Evolutionary conservation across 1,284 basidiomycete species (phyloP).

Genomic region (Naganishia sp.): DNA sequence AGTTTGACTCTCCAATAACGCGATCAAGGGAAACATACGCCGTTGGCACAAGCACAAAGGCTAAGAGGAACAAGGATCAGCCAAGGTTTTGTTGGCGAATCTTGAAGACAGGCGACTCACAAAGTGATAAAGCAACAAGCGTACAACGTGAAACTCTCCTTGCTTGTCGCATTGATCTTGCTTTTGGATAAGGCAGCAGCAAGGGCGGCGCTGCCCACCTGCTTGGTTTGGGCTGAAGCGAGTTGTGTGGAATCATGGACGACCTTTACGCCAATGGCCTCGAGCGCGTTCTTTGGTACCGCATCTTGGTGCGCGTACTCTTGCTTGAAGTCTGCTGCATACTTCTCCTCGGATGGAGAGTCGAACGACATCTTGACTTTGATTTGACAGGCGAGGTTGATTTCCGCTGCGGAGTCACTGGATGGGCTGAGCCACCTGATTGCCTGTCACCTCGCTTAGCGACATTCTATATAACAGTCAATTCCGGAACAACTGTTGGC

Average conservation of each 20-base stretch:
- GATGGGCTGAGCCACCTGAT: not conserved
- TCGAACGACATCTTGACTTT: slow-evolving; percentile 6
- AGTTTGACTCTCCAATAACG: not conserved
- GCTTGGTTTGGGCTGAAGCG: slow-evolving; percentile 4
- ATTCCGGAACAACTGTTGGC: not conserved
- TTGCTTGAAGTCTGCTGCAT: slow-evolving; percentile 16
- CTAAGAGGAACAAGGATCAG: slow-evolving; percentile 11
- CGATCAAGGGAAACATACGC: not conserved
- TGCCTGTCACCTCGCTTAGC: not conserved
- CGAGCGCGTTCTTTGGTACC: slow-evolving; percentile 8
- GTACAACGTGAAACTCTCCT: slow-evolving; percentile 23
- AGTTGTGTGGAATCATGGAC: slow-evolving; percentile 16
- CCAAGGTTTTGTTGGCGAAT: not conserved
- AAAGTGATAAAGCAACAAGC: slow-evolving; percentile 18
- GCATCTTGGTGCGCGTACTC: slow-evolving; percentile 14
- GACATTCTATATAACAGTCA: not conserved
- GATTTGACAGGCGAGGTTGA: not conserved
- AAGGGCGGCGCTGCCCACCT: slow-evolving; percentile 21
- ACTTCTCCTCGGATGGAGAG: slow-evolving; percentile 21
- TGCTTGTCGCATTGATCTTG: slow-evolving; percentile 12
- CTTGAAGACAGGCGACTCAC: not conserved
- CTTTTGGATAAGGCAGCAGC: slow-evolving; percentile 19
- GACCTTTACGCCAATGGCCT: slow-evolving; percentile 6
- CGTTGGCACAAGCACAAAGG: slow-evolving; percentile 32
- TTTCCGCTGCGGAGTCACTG: not conserved